Evolutionary conservation across 176 grass and related monocot species (phyloP).

Genomic region (barley (Hordeum vulgare)): DNA sequence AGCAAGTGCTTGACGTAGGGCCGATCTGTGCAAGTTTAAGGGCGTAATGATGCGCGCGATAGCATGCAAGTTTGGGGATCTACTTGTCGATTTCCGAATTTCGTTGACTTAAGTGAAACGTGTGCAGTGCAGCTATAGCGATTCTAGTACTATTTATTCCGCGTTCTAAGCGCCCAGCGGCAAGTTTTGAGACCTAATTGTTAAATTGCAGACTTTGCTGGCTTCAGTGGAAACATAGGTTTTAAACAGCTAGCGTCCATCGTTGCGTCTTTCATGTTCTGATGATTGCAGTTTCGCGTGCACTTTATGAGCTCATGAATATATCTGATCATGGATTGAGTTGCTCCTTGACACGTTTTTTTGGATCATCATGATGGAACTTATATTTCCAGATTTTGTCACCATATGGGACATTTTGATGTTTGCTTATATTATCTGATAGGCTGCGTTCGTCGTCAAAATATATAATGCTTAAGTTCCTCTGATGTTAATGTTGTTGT

Average conservation of each 20-base stretch:
- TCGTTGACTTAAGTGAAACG: not conserved
- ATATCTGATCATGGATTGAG: not conserved
- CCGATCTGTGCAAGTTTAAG: not conserved
- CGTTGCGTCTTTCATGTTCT: not conserved
- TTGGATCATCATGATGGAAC: not conserved
- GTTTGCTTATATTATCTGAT: not conserved
- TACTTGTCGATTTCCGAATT: not conserved
- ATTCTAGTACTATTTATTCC: not conserved
- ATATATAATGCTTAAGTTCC: not conserved
- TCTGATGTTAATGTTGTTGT: not conserved
- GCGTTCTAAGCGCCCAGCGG: not conserved
- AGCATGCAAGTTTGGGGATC: not conserved
- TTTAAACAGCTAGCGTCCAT: not conserved
- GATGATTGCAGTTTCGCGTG: not conserved
- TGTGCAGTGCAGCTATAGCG: not conserved
- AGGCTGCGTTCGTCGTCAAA: not conserved
- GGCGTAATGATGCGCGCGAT: not conserved
- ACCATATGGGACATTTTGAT: not conserved
- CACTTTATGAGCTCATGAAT: not conserved
- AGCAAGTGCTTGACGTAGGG: not conserved
- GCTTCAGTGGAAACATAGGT: not conserved
- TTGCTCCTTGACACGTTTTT: not conserved
- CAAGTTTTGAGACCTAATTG: slow-evolving; percentile 1
- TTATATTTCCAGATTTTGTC: not conserved
- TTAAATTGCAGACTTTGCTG: not conserved